These are phyloP conservation scores for Bipolaris sorokiniana DNA, from an alignment of 2,329 filamentous ascomycete species.

Conservation along the genomic window DNA sequence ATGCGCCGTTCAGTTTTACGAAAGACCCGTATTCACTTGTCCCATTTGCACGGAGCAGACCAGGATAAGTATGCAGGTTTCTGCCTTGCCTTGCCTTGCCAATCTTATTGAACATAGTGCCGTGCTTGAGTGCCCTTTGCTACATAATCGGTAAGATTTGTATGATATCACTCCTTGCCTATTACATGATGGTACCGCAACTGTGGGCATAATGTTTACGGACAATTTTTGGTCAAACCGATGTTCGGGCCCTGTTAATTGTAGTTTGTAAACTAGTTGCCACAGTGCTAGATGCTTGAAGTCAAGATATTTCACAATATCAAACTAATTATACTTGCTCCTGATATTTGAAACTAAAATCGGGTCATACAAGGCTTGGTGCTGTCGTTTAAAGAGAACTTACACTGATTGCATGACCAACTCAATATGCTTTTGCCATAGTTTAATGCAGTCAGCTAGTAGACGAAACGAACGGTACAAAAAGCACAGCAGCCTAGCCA, in stretches of 20 bases:
- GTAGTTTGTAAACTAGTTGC: too few species aligned
- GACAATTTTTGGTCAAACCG: neutral
- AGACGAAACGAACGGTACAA: neutral
- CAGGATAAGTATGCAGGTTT: constrained; percentile 8
- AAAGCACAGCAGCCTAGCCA: neutral
- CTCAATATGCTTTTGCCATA: neutral
- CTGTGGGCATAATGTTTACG: neutral
- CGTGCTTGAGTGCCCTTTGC: neutral
- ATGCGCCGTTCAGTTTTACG: neutral
- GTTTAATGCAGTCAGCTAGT: neutral
- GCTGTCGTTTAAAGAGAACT: too few species aligned
- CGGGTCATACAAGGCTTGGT: too few species aligned
- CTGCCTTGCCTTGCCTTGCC: neutral
- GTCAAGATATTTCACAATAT: neutral
- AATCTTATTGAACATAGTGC: neutral
- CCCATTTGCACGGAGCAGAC: neutral
- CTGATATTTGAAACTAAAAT: too few species aligned
- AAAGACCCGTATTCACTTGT: neutral
- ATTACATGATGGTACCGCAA: neutral
- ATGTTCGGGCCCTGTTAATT: neutral
- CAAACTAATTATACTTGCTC: too few species aligned
- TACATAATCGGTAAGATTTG: neutral
- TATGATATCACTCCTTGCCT: neutral
- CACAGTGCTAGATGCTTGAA: too few species aligned
- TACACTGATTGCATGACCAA: neutral